Conservation (phyloP, 2,329 filamentous ascomycete genomes). For the Cladophialophora carrionii region DNA sequence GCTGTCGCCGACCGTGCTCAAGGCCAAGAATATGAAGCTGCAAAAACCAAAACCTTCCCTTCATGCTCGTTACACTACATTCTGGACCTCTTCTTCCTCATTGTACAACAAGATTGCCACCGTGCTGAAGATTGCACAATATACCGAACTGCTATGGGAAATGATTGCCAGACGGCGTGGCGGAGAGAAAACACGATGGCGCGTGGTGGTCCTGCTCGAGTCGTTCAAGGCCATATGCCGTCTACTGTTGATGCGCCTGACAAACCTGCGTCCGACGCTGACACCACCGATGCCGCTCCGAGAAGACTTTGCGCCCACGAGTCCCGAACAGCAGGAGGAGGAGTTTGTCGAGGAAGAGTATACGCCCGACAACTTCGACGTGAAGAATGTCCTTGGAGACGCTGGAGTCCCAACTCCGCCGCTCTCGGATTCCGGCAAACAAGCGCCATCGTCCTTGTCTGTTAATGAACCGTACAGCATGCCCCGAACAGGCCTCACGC, state of each 20-base stretch:
- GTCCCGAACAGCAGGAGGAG: constrained; percentile 57
- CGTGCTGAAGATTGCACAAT: constrained; percentile 85
- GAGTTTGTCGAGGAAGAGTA: constrained; percentile 46
- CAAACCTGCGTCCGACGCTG: constrained; percentile 78
- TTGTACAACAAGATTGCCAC: constrained; percentile 82
- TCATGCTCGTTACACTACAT: constrained; percentile 66
- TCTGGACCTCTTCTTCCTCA: constrained; percentile 63
- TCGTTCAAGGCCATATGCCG: constrained; percentile 82
- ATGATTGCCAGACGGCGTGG: constrained; percentile 90
- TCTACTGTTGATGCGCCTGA: constrained; percentile 77
- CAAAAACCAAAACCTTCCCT: constrained; percentile 55
- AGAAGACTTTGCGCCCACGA: constrained; percentile 64
- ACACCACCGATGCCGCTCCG: constrained; percentile 84
- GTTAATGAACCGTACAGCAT: constrained; percentile 75
- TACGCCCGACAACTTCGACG: constrained; percentile 31
- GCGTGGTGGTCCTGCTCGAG: constrained; percentile 82
- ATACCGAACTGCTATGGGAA: constrained; percentile 94
- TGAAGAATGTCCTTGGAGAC: constrained; percentile 33
- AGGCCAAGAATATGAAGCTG: constrained; percentile 14
- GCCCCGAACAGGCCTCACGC: constrained; percentile 86
- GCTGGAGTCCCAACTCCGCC: constrained; percentile 37
- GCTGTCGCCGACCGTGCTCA: constrained; percentile 66
- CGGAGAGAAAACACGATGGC: constrained; percentile 79
- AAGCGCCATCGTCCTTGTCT: constrained; percentile 37
- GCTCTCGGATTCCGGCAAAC: constrained; percentile 35